Conservation (phyloP, 2,329 filamentous ascomycete species). For the Diaporthe citrichinensis region DNA sequence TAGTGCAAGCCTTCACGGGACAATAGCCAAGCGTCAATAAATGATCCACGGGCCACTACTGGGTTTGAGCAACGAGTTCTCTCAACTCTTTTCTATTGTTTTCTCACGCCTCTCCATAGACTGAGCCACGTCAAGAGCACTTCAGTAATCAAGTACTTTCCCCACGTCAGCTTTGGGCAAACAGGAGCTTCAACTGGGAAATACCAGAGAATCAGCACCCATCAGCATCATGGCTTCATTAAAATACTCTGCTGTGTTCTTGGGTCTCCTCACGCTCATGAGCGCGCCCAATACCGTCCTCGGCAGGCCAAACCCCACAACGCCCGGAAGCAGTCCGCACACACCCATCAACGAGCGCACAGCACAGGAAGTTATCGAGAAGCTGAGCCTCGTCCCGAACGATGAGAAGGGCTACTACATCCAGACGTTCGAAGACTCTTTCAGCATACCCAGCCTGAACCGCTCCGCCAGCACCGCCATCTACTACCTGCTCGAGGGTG, state of each 20-base stretch:
- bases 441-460: slow-evolving; percentile 43
- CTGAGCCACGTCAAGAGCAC: neutral
- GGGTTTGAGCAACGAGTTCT: neutral
- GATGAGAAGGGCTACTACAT: slow-evolving; percentile 64
- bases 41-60: neutral
- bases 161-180: neutral
- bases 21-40: neutral
- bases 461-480: slow-evolving; percentile 64
- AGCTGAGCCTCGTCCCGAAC: slow-evolving; percentile 59
- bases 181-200: neutral
- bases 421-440: slow-evolving; percentile 61
- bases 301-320: neutral
- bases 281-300: neutral
- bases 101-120: neutral
- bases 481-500: slow-evolving; percentile 66
- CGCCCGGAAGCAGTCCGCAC: neutral
- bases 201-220: neutral
- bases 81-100: no score
- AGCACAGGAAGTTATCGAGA: slow-evolving; percentile 59
- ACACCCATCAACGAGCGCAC: slow-evolving; percentile 47
- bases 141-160: neutral
- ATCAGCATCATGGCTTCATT: slow-evolving; percentile 14
- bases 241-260: neutral
- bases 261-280: slow-evolving; percentile 11
- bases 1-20: neutral